These are phyloP conservation scores for Parastagonospora avenae DNA, from an alignment of 2,329 filamentous ascomycete species.

Conservation along the genomic window DNA sequence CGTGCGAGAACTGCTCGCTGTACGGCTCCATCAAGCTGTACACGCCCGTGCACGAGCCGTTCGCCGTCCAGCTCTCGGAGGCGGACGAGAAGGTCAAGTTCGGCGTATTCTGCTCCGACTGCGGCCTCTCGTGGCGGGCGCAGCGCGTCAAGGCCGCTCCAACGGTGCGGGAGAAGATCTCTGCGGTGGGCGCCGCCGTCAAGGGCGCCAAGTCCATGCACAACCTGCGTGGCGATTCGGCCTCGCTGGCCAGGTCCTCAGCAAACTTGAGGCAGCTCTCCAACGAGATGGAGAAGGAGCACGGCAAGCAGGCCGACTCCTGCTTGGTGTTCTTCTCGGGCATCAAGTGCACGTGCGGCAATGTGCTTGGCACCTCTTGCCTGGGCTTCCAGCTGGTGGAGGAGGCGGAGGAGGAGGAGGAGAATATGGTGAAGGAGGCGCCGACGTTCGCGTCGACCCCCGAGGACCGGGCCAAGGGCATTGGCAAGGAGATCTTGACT, in stretches of 20 bases:
- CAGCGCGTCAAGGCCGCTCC: slow-evolving; percentile 5
- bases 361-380: slow-evolving; percentile 2
- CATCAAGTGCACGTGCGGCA: slow-evolving; percentile 26
- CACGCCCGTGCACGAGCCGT: slow-evolving; percentile 30
- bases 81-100: slow-evolving; percentile 19
- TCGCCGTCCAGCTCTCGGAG: slow-evolving; percentile 20
- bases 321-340: slow-evolving; percentile 26
- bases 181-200: background rate
- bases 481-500: too few species aligned
- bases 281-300: slow-evolving; percentile 13
- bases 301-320: slow-evolving; percentile 21
- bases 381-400: too few species aligned
- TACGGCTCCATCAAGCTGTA: slow-evolving; percentile 25
- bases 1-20: slow-evolving; percentile 27
- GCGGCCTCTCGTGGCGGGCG: slow-evolving; percentile 31
- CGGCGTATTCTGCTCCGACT: slow-evolving; percentile 30
- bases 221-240: slow-evolving; percentile 3
- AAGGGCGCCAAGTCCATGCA: slow-evolving; percentile 14
- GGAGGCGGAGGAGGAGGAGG: too few species aligned
- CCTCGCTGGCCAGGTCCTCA: slow-evolving; percentile 8
- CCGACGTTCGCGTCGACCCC: too few species aligned
- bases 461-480: too few species aligned
- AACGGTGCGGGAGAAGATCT: background rate
- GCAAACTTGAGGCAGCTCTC: slow-evolving; percentile 13
- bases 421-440: too few species aligned